phyloP scores from a whole-genome alignment of 2,329 filamentous ascomycete genomes.

The Hypoxylon sp. region DNA sequence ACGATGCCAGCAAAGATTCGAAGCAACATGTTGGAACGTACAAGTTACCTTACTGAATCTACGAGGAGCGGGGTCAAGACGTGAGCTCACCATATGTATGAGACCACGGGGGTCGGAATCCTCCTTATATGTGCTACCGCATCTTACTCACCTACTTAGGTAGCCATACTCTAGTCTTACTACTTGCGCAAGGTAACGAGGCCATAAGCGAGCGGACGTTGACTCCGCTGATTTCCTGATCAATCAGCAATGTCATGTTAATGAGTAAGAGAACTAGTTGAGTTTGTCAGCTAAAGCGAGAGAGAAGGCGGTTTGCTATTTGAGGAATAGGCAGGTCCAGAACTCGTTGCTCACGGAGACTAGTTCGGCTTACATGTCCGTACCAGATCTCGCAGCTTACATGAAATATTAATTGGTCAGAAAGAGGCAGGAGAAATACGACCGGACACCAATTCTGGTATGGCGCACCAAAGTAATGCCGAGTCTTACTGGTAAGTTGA shows the following conservation, averaged over 20 bases:
- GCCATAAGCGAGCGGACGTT: conserved; percentile 11
- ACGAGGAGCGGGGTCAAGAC: neutral
- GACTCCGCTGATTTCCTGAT: conserved; percentile 15
- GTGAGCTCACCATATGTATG: neutral
- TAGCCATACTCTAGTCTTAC: neutral
- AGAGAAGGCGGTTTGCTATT: conserved; percentile 4
- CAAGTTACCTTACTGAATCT: neutral
- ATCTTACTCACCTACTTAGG: neutral
- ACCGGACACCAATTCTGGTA: conserved; percentile 3
- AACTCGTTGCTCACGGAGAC: conserved; percentile 1
- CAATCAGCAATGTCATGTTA: conserved; percentile 18
- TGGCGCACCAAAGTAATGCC: conserved; percentile 11
- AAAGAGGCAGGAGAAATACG: conserved; percentile 9
- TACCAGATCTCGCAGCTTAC: neutral
- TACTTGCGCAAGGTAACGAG: neutral
- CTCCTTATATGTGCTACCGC: conserved; percentile 1
- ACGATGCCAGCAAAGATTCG: conserved; percentile 22
- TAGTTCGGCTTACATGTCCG: neutral
- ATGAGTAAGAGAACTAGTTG: conserved; percentile 14
- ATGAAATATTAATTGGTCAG: conserved; percentile 1
- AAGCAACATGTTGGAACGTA: conserved; percentile 31
- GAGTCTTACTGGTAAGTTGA: conserved; percentile 8
- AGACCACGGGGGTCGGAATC: neutral
- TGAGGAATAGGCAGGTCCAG: conserved; percentile 12
- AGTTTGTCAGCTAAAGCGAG: conserved; percentile 19